Evolutionary conservation across 2,329 filamentous ascomycete genomes (phyloP).

Genomic region (Trichoderma sp.): DNA sequence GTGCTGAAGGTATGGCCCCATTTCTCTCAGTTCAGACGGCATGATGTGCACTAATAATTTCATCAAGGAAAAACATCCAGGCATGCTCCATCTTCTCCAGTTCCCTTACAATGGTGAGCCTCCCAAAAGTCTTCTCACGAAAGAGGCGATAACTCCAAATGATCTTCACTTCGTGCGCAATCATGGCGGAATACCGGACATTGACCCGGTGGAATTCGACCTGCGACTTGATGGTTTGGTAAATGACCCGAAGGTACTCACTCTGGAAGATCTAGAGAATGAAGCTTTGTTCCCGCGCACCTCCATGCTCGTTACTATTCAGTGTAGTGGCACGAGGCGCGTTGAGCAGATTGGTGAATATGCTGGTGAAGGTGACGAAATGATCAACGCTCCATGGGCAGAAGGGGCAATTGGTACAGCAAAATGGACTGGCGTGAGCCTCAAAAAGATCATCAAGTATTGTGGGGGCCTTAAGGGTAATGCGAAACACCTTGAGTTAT

Average conservation of each 20-base stretch:
- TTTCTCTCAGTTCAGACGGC: not conserved
- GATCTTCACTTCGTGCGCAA: conserved; percentile 62
- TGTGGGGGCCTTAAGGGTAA: conserved; percentile 58
- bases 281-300: conserved; percentile 58
- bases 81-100: conserved; percentile 60
- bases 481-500: conserved; percentile 63
- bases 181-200: conserved; percentile 67
- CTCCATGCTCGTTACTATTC: conserved; percentile 58
- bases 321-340: conserved; percentile 66
- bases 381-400: conserved; percentile 54
- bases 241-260: conserved; percentile 53
- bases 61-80: conserved; percentile 50
- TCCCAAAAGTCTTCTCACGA: conserved; percentile 53
- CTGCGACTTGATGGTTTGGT: conserved; percentile 60
- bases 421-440: conserved; percentile 57
- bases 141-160: conserved; percentile 59
- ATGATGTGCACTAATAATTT: not conserved
- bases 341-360: conserved; percentile 66
- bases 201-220: conserved; percentile 53
- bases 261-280: conserved; percentile 57
- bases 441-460: conserved; percentile 68
- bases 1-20: conserved; percentile 37
- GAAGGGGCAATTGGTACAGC: conserved; percentile 68
- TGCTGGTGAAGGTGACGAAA: conserved; percentile 64
- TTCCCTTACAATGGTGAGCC: conserved; percentile 65